A percentile compares a stretch with the other conserved stretches of the same genome.
phyloP scores from a whole-genome alignment of 2,329 filamentous ascomycete genomes.

The Scolecobasidium constrictum region DNA sequence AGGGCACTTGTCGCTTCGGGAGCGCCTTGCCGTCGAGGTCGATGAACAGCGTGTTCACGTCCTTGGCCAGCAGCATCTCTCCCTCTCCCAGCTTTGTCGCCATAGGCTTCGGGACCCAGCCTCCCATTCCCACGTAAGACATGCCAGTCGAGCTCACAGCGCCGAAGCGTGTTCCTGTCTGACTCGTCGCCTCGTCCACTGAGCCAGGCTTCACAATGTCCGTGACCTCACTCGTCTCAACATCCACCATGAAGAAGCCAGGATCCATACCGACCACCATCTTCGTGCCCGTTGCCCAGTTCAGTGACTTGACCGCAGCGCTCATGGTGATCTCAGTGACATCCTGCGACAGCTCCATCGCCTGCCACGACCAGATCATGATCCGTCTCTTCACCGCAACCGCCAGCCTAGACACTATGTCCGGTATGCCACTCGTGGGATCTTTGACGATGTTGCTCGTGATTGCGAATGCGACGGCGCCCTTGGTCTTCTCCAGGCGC shows the following conservation, averaged over 20 bases:
- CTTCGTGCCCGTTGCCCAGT: slow-evolving; percentile 81
- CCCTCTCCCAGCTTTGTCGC: slow-evolving; percentile 72
- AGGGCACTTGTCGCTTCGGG: slow-evolving; percentile 82
- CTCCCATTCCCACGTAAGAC: slow-evolving; percentile 92
- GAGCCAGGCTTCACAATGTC: slow-evolving; percentile 72
- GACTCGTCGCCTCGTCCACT: slow-evolving; percentile 52
- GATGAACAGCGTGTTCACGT: slow-evolving; percentile 91
- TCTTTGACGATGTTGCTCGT: slow-evolving; percentile 96
- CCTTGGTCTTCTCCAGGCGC: slow-evolving; percentile 71
- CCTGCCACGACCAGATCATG: slow-evolving; percentile 89
- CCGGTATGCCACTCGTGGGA: slow-evolving; percentile 71
- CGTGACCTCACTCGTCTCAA: slow-evolving; percentile 59
- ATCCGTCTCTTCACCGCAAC: slow-evolving; percentile 89
- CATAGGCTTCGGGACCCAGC: slow-evolving; percentile 83
- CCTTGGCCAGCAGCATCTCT: slow-evolving; percentile 88
- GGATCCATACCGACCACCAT: slow-evolving; percentile 85
- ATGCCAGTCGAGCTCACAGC: slow-evolving; percentile 77
- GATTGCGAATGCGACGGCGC: slow-evolving; percentile 81
- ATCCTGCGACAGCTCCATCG: slow-evolving; percentile 72
- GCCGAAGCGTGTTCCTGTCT: slow-evolving; percentile 66
- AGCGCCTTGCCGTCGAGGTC: slow-evolving; percentile 71
- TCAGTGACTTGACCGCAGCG: slow-evolving; percentile 77
- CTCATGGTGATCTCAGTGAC: slow-evolving; percentile 63
- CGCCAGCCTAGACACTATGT: slow-evolving; percentile 82
- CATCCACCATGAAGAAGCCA: slow-evolving; percentile 82